Evolutionary conservation across 768 basidiomycete species (phyloP), one percentile per base, ranked within the genome.

Genomic region (Hortiboletus flavorubellus): DNA sequence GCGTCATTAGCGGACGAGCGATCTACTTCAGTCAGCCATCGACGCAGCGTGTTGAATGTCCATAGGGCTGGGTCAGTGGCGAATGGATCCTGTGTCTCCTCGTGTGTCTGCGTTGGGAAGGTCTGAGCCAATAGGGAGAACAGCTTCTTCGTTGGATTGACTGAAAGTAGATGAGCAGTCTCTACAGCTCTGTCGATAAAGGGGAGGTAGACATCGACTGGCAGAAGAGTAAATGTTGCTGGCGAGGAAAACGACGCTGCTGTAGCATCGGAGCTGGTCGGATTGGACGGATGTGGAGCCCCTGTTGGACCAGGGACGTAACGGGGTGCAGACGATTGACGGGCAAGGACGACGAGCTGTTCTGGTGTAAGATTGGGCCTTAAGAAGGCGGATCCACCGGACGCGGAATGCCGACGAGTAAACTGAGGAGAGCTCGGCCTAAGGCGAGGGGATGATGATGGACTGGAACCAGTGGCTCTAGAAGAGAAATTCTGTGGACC

Each of bases 141-240:
- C 3, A 93, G 75, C 56, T 85, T 86, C 56, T 79, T 80, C 53
- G 86, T 88, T 5, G 85, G 89, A 3, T 78, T 82, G 12, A 73
- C 77, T 21, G 79, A 76, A 54, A 94, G 81, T 30, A 97, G 78
- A 9, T 81, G 73, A 5, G 79, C 59, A 2, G 95, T 91, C 64
- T 97, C 93, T 0, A 75, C 71, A 0, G 91, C 80, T 18, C 93
- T 84, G 59, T 95, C 87, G 58, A 95, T 79, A 72, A 93, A 97
- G 1, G 93, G 93, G 14, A 97, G 82, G 61, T 84, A 86, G 31
- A 91, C 81, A 56, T 90, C 85, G 21, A 84, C 82, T 6, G 88
- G 87, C 2, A 93, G 79, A 0, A 83, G 83, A 0, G 87, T 89
- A 66, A 92, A 92, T 2, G 83, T 82, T 2, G 83, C 80, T 5